Evolutionary conservation across 2,329 filamentous ascomycete genomes (phyloP), one percentile per base, ranked within the genome.

Genomic region (Penicillium palitans): DNA sequence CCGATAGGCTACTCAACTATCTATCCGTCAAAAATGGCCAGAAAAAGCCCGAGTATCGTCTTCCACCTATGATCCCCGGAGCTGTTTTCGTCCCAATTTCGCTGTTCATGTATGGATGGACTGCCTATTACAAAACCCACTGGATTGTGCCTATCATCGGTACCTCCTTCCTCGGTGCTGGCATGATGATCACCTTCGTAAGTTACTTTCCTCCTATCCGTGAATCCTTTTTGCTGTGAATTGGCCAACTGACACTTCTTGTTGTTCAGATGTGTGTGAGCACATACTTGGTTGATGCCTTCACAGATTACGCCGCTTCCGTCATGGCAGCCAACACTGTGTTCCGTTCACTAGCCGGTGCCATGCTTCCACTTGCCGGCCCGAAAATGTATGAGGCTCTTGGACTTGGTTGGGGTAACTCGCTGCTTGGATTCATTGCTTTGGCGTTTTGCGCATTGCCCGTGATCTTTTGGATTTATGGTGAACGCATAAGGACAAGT

Each of bases 61-160:
- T 84, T 0, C 81, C 83, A 0, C 76, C 83, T 0, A 84, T 88
- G 75, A 80, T 86, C 52, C 74, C 82, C 13, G 82, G 82, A 1
- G 77, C 79, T 0, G 64, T 84, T 2, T 74, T 84, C 37, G 78
- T 86, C 1, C 83, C 85, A 0, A 67, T 80, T 19, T 80, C 82
- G 9, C 74, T 87, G 0, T 81, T 86, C 61, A 80, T 81, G 72
- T 87, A 86, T 65, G 84, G 84, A 33, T 87, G 84, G 83, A 76
- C 79, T 2, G 83, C 83, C 0, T 75, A 86, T 49, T 74, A 79
- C 33, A 67, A 76, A 1, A 72, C 77, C 0, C 82, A 84, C 65
- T 87, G 84, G 83, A 83, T 87, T 45, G 75, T 85, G 6, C 84
- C 84, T 0, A 85, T 87, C 58, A 76, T 87, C 37, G 86, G 85